Conservation (phyloP, 805 yeast species). For the Cyberlindnera maritima region DNA sequence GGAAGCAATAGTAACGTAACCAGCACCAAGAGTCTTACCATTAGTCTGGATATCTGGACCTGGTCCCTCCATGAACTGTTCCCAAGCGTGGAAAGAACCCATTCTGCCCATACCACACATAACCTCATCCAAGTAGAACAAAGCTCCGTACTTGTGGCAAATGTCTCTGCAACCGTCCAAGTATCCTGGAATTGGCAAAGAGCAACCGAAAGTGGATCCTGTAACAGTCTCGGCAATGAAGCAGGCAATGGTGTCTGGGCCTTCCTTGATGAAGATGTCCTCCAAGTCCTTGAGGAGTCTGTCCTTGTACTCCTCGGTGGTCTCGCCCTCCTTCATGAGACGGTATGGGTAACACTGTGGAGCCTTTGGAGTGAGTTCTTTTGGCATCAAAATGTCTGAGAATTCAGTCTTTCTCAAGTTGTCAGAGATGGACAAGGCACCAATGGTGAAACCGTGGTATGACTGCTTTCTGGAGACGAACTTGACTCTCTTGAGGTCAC, state of each 20-base stretch:
- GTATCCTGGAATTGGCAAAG: constrained; percentile 43
- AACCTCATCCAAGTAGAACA: constrained; percentile 51
- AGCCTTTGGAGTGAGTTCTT: constrained; percentile 26
- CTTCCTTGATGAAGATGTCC: constrained; percentile 38
- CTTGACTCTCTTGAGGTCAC: constrained; percentile 40
- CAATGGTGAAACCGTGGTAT: constrained; percentile 49
- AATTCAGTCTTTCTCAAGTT: constrained; percentile 37
- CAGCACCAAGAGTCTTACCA: constrained; percentile 49
- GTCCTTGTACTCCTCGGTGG: constrained; percentile 38
- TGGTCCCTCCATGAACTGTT: constrained; percentile 34
- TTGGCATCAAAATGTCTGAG: constrained; percentile 28
- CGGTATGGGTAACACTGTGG: constrained; percentile 32
- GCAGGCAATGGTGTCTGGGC: constrained; percentile 42
- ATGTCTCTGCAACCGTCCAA: constrained; percentile 43
- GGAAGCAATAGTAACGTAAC: constrained; percentile 48
- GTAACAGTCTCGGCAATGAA: constrained; percentile 45
- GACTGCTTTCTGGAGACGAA: constrained; percentile 44
- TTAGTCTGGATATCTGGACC: constrained; percentile 48
- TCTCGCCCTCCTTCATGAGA: constrained; percentile 29
- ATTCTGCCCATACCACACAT: constrained; percentile 56
- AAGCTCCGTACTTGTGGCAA: constrained; percentile 49
- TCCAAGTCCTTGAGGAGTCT: constrained; percentile 41
- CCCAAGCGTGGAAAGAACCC: constrained; percentile 48
- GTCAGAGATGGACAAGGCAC: constrained; percentile 42
- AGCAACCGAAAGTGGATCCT: constrained; percentile 46